Evolutionary conservation across 1,139 yeast genomes (phyloP), one percentile per base, ranked within the genome.

Genomic region (Magnusiomyces tetraspermus): DNA sequence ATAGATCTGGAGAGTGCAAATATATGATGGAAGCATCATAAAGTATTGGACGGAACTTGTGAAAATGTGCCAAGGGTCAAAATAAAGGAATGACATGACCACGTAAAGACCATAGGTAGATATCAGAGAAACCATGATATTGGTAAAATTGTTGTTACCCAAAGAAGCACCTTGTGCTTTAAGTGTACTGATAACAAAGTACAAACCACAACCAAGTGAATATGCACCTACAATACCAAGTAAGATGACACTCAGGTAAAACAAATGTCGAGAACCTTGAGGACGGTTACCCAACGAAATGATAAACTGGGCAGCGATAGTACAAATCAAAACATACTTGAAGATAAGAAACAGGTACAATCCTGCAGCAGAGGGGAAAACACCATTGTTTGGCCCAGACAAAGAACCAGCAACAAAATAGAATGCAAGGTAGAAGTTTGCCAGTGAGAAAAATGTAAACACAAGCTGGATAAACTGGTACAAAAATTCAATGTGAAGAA

Each of bases 281-380:
- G 98, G 98, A 63, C 97, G 77, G 64, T 92, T 92, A 59, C 97
- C 98, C 76, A 90, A 85, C 2, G 97, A 88, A 43, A 89, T 86
- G 60, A 92, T 83, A 63, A 92, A 87, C 69, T 89, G 81, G 8
- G 95, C 80, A 2, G 94, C 82, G 61, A 92, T 73, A 36, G 84
- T 84, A 67, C 95, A 83, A 54, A 89, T 78, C 61, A 90, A 82
- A 58, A 85, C 69, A 66, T 89, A 90, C 68, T 89, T 86, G 80
- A 90, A 82, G 46, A 90, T 75, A 41, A 92, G 82, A 66, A 88
- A 89, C 43, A 88, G 71, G 48, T 70, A 66, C 73, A 86, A 81
- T 57, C 85, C 86, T 26, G 88, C 92, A 47, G 71, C 72, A 60
- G 82, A 74, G 17, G 85, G 84, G 52, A 88, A 66, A 6, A 63